phyloP scores from a whole-genome alignment of 306 rosid genomes.

The Lagenaria siceraria region DNA sequence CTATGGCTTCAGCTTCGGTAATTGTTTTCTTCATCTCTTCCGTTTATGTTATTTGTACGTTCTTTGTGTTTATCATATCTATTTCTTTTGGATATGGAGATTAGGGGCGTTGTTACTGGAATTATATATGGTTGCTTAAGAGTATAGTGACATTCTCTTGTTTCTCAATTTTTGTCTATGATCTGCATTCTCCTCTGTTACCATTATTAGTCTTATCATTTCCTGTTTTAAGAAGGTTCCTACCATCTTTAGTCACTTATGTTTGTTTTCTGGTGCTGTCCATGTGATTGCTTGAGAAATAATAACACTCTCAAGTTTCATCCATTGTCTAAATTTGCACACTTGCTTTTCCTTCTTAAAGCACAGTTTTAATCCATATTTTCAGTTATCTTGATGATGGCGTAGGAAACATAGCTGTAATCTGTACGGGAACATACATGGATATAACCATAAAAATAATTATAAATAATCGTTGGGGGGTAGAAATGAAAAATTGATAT shows the following conservation, averaged over 20 bases:
- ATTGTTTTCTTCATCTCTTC: not conserved
- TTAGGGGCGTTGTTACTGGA: not conserved
- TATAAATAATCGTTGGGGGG: not conserved
- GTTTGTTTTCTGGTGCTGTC: not conserved
- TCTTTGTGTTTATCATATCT: not conserved
- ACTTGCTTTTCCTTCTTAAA: not conserved
- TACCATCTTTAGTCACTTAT: not conserved
- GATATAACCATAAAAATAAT: not conserved
- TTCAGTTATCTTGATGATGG: not conserved
- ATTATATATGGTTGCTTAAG: not conserved
- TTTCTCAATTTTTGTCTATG: not conserved
- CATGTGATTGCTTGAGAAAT: not conserved
- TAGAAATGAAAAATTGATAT: not conserved
- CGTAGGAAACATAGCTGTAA: not conserved
- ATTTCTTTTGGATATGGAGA: not conserved
- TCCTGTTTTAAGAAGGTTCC: not conserved
- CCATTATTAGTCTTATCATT: not conserved
- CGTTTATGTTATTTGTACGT: not conserved
- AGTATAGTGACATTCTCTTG: not conserved
- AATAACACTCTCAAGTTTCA: not conserved
- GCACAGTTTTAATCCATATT: not conserved
- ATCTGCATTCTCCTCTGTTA: not conserved
- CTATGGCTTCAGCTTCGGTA: constrained; percentile 88
- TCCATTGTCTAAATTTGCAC: not conserved
- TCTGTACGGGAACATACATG: not conserved